Conservation (phyloP, 176 grass and related monocot species). For the Chrysopogon serrulatus region DNA sequence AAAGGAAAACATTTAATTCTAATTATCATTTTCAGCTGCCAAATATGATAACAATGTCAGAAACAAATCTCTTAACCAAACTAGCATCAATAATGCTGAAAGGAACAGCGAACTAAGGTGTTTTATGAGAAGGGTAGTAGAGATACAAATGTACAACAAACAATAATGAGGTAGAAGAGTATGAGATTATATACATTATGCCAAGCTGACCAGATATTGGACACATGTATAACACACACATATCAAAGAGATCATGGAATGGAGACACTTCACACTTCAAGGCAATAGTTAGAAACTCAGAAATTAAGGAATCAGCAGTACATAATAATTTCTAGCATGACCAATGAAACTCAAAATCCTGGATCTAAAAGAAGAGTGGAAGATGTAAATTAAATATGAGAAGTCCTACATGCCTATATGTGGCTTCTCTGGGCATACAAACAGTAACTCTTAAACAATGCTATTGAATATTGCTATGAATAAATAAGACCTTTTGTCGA, state of each 20-base stretch:
- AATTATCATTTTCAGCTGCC: neutral
- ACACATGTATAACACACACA: neutral
- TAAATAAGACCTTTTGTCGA: neutral
- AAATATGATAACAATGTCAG: neutral
- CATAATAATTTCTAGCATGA: neutral
- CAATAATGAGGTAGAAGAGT: neutral
- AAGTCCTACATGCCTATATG: neutral
- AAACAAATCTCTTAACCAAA: slow-evolving; percentile 16
- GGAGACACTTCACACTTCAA: slow-evolving; percentile 1
- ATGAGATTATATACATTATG: neutral
- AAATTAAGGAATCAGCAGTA: slow-evolving; percentile 4
- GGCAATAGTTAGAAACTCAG: neutral
- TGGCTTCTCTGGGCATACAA: slow-evolving; percentile 10
- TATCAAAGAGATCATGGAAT: neutral
- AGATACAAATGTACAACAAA: neutral
- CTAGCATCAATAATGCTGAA: neutral
- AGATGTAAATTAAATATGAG: neutral
- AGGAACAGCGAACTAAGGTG: neutral
- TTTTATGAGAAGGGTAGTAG: neutral
- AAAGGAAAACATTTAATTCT: neutral
- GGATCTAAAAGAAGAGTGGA: neutral
- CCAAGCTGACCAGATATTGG: neutral
- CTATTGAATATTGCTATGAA: neutral
- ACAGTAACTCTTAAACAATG: slow-evolving; percentile 20
- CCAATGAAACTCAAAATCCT: slow-evolving; percentile 6